phyloP scores from a whole-genome alignment of 2,329 filamentous ascomycete species.

The Penicillium griseofulvum region DNA sequence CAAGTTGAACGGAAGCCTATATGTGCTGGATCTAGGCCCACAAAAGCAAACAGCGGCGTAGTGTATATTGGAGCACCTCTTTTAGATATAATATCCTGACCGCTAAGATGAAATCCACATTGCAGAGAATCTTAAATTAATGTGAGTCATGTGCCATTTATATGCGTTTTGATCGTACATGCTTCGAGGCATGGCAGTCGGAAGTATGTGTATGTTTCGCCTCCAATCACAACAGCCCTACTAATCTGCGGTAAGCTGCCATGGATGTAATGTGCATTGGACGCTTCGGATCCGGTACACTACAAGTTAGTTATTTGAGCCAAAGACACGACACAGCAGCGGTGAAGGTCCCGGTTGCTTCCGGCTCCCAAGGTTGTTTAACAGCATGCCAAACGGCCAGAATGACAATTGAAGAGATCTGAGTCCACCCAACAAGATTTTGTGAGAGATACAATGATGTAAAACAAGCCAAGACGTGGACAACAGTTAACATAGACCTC shows the following conservation, averaged over 20 bases:
- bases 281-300: constrained; percentile 2
- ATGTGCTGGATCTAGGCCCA: background rate
- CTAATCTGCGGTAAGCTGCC: background rate
- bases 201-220: background rate
- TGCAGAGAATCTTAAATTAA: constrained; percentile 2
- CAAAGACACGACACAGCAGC: constrained; percentile 11
- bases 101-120: background rate
- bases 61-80: background rate
- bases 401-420: constrained; percentile 1
- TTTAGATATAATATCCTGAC: background rate
- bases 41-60: constrained; percentile 6
- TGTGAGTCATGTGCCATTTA: constrained; percentile 7
- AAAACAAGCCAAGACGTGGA: background rate
- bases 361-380: constrained; percentile 1
- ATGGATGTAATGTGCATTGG: background rate
- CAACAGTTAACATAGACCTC: background rate
- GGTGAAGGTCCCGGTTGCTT: constrained; percentile 16
- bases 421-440: background rate
- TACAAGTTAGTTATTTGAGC: constrained; percentile 5
- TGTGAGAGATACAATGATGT: background rate
- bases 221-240: constrained; percentile 1
- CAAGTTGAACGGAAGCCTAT: background rate
- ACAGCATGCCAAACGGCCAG: constrained; percentile 3
- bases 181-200: constrained; percentile 9
- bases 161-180: constrained; percentile 1